Conservation (phyloP, 371 early-diverging fungal species). For the Mortierella sp. region DNA sequence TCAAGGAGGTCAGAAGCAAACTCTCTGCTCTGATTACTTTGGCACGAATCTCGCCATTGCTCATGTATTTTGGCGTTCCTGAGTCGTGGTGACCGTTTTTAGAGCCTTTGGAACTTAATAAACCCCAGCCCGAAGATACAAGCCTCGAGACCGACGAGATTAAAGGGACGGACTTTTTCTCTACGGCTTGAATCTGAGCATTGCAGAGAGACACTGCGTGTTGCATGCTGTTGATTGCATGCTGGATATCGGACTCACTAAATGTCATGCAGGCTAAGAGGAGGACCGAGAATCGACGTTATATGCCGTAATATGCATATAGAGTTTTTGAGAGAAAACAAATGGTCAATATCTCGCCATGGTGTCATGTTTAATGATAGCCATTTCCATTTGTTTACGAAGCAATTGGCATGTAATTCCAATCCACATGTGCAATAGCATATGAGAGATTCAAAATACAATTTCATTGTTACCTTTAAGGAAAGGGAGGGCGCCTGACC, state of each 20-base stretch:
- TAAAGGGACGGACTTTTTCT: slow-evolving; percentile 59
- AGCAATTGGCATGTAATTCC: no score
- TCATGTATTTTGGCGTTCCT: slow-evolving; percentile 50
- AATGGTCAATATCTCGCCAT: no score
- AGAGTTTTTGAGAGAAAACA: no score
- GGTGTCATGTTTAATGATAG: no score
- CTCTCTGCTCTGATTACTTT: slow-evolving; percentile 73
- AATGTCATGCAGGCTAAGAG: slow-evolving; percentile 62
- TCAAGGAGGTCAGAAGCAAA: slow-evolving; percentile 66
- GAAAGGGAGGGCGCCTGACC: slow-evolving; percentile 52
- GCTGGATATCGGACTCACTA: slow-evolving; percentile 62
- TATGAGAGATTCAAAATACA: no score
- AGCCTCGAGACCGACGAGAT: slow-evolving; percentile 45
- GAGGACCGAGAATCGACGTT: slow-evolving; percentile 1
- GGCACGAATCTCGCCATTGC: slow-evolving; percentile 71
- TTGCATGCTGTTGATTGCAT: slow-evolving; percentile 61
- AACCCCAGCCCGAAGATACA: slow-evolving; percentile 52
- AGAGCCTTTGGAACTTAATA: slow-evolving; percentile 20
- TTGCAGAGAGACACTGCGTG: slow-evolving; percentile 64
- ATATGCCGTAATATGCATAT: no score
- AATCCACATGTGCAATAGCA: no score
- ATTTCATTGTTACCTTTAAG: slow-evolving; percentile 42
- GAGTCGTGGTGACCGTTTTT: slow-evolving; percentile 14
- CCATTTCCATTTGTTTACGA: no score
- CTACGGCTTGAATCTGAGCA: slow-evolving; percentile 66